Percentiles rank a stretch among this genome's conserved stretches.
Conservation (phyloP, 1,284 basidiomycete species). For the Irpex rosettiformis region DNA sequence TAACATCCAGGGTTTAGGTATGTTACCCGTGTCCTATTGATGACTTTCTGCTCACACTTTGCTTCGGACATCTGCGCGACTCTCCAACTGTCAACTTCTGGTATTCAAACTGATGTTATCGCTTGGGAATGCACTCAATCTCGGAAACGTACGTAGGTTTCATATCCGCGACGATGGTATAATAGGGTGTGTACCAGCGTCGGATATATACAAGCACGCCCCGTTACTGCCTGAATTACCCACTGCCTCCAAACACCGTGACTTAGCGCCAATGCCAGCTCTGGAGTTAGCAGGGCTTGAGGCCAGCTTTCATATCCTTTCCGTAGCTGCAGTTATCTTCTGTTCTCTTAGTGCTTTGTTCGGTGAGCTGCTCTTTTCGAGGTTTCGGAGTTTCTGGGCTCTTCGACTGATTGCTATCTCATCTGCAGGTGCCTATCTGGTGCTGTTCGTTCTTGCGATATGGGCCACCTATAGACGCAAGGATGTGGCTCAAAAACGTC, state of each 20-base stretch:
- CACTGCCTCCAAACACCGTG: background rate
- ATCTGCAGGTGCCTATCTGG: background rate
- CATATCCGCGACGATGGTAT: no score
- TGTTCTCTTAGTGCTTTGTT: background rate
- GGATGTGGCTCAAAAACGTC: background rate
- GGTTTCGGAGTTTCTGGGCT: no score
- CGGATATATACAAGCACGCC: no score
- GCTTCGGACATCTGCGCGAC: background rate
- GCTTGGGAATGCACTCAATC: background rate
- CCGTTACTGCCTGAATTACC: background rate
- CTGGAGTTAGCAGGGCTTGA: background rate
- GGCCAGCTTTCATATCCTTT: background rate
- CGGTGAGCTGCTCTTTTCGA: background rate
- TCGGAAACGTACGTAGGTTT: background rate
- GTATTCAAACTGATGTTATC: background rate
- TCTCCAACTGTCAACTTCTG: background rate
- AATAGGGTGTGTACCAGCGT: no score
- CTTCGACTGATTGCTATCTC: background rate
- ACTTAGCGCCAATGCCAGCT: background rate
- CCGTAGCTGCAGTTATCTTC: background rate
- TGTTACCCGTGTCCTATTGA: no score
- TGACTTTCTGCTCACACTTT: background rate
- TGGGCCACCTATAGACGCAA: background rate
- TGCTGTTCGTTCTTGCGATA: conserved; percentile 2
- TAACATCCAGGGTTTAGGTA: no score